These are phyloP conservation scores for Backusella westeae DNA, from an alignment of 192 early-diverging fungal genomes.

Conservation along the genomic window DNA sequence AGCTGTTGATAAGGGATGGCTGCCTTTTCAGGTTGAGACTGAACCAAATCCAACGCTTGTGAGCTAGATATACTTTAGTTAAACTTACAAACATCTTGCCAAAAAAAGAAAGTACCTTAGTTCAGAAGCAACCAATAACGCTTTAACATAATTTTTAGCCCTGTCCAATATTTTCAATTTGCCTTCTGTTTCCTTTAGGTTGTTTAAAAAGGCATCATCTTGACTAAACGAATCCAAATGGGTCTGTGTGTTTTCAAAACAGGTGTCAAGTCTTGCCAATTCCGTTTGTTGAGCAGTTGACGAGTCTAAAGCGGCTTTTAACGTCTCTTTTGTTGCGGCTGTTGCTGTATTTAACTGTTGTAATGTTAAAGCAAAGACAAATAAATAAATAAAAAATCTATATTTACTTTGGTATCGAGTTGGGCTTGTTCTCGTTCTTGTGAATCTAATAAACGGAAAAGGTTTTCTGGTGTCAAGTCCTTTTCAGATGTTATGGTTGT, in stretches of 20 bases:
- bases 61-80: conserved; percentile 14
- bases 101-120: conserved; percentile 32
- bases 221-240: background rate
- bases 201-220: background rate
- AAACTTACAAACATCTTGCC: too few relatives aligned
- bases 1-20: conserved; percentile 44
- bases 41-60: conserved; percentile 34
- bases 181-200: conserved; percentile 1
- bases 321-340: background rate
- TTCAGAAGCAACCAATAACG: conserved; percentile 39
- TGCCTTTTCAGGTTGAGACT: conserved; percentile 36
- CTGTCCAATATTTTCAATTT: background rate
- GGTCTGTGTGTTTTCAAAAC: background rate
- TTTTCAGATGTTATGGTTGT: background rate
- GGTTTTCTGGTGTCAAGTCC: background rate
- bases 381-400: background rate
- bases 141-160: conserved; percentile 36
- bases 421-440: background rate
- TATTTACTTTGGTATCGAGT: conserved; percentile 14
- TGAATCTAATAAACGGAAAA: background rate
- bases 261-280: background rate
- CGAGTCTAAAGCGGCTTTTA: background rate
- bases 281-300: background rate
- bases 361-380: background rate
- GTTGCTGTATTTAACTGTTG: background rate